Conservation (phyloP, 306 rosid genomes). For the Lagenaria siceraria region DNA sequence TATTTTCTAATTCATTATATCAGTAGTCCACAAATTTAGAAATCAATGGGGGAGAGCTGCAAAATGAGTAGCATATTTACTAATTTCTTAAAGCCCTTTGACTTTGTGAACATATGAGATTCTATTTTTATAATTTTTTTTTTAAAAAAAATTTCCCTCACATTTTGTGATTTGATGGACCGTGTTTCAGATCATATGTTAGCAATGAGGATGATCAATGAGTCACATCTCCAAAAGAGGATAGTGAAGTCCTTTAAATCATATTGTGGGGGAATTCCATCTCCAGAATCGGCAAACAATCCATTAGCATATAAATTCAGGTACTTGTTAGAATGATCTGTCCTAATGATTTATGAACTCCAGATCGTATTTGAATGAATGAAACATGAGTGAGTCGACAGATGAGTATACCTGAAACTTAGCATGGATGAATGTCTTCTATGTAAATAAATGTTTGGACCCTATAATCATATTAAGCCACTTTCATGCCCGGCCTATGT, state of each 20-base stretch:
- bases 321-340: slow-evolving; percentile 24
- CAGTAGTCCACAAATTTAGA: background rate
- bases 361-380: background rate
- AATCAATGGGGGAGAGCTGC: background rate
- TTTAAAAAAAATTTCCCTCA: background rate
- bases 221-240: slow-evolving; percentile 57
- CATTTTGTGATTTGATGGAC: background rate
- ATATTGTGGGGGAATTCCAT: slow-evolving; percentile 92
- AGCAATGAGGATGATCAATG: slow-evolving; percentile 90
- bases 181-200: slow-evolving; percentile 81
- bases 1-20: background rate
- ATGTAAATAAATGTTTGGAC: background rate
- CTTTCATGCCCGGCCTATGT: background rate
- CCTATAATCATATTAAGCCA: background rate
- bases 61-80: background rate
- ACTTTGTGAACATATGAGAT: background rate
- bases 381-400: background rate
- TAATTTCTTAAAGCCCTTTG: background rate
- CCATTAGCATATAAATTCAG: slow-evolving; percentile 94
- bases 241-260: slow-evolving; percentile 66
- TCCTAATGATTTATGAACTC: background rate
- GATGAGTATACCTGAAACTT: background rate
- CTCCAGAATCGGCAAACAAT: slow-evolving; percentile 92
- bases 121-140: background rate
- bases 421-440: background rate